These are phyloP conservation scores for Colletotrichum sp. DNA, from an alignment of 2,329 filamentous ascomycete species.

Conservation along the genomic window DNA sequence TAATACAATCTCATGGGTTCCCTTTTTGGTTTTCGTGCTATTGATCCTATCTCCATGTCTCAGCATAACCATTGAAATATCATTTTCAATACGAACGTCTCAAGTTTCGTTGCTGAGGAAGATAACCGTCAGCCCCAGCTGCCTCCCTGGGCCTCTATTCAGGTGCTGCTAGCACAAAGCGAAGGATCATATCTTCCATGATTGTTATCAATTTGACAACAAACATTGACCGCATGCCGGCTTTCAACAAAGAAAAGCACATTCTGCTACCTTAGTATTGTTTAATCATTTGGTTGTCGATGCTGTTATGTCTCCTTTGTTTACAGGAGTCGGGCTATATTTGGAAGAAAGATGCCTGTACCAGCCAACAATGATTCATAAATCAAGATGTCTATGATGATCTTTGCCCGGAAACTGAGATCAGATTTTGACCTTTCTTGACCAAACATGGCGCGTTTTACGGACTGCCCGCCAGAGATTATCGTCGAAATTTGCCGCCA, in stretches of 20 bases:
- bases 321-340: not conserved
- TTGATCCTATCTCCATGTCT: not conserved
- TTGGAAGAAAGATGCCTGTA: not conserved
- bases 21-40: not conserved
- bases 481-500: not conserved
- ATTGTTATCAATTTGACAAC: not conserved
- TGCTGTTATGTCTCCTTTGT: not conserved
- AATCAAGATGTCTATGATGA: not conserved
- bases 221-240: not conserved
- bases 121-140: not conserved
- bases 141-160: not conserved
- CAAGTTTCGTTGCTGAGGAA: not conserved
- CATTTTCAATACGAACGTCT: not conserved
- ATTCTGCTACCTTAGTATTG: not conserved
- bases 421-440: not conserved
- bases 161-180: not conserved
- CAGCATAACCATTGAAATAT: not conserved
- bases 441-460: not conserved
- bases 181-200: not conserved
- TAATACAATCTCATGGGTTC: not conserved
- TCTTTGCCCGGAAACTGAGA: fast-evolving
- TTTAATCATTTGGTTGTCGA: not conserved
- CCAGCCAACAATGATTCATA: not conserved
- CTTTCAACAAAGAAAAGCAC: not conserved
- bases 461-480: not conserved